phyloP scores from a whole-genome alignment of 2,329 filamentous ascomycete genomes.

The Coniochaeta sp. region DNA sequence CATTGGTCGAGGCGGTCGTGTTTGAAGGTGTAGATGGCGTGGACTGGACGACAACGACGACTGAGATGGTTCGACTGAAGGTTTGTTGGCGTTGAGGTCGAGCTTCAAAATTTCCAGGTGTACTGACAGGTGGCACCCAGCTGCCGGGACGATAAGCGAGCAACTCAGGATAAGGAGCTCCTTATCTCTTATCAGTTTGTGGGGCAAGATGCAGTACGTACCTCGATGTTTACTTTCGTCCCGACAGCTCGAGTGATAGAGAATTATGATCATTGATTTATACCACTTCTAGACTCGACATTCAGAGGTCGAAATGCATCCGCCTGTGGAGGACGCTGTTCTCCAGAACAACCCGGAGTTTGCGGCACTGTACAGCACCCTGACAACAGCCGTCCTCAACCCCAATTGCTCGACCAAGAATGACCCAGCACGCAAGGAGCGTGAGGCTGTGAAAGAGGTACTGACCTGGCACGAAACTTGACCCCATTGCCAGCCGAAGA shows the following conservation, averaged over 20 bases:
- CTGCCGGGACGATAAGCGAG: background rate
- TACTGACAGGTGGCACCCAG: background rate
- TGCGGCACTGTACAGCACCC: constrained; percentile 46
- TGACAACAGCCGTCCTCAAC: constrained; percentile 47
- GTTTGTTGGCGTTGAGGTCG: background rate
- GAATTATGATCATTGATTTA: background rate
- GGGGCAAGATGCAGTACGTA: background rate
- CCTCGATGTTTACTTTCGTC: background rate
- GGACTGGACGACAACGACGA: background rate
- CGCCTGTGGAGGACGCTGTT: constrained; percentile 47
- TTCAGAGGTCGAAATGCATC: constrained; percentile 37
- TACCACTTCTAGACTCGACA: background rate
- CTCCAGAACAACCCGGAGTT: constrained; percentile 52
- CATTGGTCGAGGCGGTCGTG: background rate
- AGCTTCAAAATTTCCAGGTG: constrained; percentile 12
- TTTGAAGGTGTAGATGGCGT: background rate
- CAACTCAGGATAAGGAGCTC: background rate
- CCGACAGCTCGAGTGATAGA: background rate
- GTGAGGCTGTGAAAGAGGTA: constrained; percentile 42
- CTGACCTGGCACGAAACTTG: too few species aligned
- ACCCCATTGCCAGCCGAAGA: too few species aligned
- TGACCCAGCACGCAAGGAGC: constrained; percentile 41
- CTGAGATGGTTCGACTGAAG: background rate
- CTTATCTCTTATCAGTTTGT: background rate
- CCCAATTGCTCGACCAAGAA: constrained; percentile 49